Evolutionary conservation across 2,329 filamentous ascomycete species (phyloP).

Genomic region (Xylaria multiplex): DNA sequence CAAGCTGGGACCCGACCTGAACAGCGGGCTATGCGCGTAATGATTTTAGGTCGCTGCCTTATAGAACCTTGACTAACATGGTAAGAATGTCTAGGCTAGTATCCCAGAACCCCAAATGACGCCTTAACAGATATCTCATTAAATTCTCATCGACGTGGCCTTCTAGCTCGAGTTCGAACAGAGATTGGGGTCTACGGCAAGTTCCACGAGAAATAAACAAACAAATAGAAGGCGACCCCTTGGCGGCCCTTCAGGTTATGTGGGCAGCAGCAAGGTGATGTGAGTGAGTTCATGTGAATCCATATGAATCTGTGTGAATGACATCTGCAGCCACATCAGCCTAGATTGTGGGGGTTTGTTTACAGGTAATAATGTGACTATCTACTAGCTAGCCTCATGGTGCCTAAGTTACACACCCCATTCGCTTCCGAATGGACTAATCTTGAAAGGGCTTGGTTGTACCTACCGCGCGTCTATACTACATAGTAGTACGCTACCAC

Average conservation of each 20-base stretch:
- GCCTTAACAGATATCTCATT: not conserved
- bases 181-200: too few species aligned
- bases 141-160: too few species aligned
- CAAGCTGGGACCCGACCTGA: not conserved
- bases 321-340: not conserved
- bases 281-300: not conserved
- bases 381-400: not conserved
- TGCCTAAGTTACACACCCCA: conserved; percentile 1
- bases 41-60: conserved; percentile 2
- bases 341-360: not conserved
- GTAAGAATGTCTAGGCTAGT: not conserved
- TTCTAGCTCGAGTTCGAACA: too few species aligned
- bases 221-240: not conserved
- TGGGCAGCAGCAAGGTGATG: not conserved
- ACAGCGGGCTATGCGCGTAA: not conserved
- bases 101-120: not conserved
- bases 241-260: not conserved
- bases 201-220: not conserved
- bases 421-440: not conserved
- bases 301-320: too few species aligned
- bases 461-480: too few species aligned
- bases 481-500: too few species aligned
- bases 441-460: too few species aligned
- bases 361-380: not conserved
- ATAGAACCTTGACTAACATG: not conserved